Percentiles rank a stretch among this genome's conserved stretches.
Evolutionary conservation across 1,284 basidiomycete species (phyloP).

Genomic region (Marasmius sp.): DNA sequence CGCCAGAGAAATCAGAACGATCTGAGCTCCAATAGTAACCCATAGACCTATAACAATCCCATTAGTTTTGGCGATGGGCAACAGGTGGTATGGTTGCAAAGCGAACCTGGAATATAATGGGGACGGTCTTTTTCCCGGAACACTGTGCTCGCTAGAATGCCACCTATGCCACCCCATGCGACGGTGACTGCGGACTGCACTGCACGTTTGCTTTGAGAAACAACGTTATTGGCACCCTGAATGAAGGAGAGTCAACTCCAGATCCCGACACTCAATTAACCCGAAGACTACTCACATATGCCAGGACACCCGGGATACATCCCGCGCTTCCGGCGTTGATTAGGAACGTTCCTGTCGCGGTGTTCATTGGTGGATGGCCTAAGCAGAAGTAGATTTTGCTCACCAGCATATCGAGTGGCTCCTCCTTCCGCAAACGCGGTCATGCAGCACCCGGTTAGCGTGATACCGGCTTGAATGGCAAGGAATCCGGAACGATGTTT

Average conservation of each 20-base stretch:
- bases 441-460: slow-evolving; percentile 34
- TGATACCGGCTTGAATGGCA: slow-evolving; percentile 32
- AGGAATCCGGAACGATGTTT: slow-evolving; percentile 40
- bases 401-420: slow-evolving; percentile 40
- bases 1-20: slow-evolving; percentile 33
- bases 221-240: slow-evolving; percentile 46
- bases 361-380: background rate
- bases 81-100: background rate
- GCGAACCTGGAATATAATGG: slow-evolving; percentile 11
- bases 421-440: slow-evolving; percentile 37
- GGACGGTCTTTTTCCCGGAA: slow-evolving; percentile 15
- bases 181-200: slow-evolving; percentile 41
- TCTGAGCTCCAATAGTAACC: slow-evolving; percentile 38
- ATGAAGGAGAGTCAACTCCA: slow-evolving; percentile 1
- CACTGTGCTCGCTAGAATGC: slow-evolving; percentile 16
- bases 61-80: background rate
- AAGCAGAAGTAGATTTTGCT: slow-evolving; percentile 5
- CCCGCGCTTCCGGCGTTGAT: slow-evolving; percentile 40
- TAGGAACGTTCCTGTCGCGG: slow-evolving; percentile 33
- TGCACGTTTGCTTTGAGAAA: slow-evolving; percentile 25
- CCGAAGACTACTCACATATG: slow-evolving; percentile 30
- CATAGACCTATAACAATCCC: slow-evolving; percentile 28
- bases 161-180: slow-evolving; percentile 41
- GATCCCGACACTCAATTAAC: background rate
- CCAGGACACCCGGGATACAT: slow-evolving; percentile 40